Percentiles rank a stretch among this genome's conserved stretches.
phyloP scores from a whole-genome alignment of 1,139 yeast species.

The Hemisphaericaspora xylofermentans region DNA sequence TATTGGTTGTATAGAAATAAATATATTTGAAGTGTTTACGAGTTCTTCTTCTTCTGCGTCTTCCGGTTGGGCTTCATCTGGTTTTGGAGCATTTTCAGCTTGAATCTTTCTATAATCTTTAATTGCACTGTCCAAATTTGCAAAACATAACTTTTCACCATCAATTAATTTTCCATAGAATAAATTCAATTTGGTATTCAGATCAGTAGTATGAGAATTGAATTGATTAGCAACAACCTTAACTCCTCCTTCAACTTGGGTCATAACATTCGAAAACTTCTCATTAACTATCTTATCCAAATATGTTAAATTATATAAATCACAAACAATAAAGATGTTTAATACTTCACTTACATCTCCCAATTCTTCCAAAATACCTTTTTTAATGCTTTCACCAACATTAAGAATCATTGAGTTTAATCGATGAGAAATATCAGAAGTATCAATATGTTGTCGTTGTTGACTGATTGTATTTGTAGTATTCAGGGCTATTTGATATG shows the following conservation, averaged over 20 bases:
- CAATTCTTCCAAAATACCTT: constrained; percentile 58
- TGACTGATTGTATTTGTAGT: constrained; percentile 46
- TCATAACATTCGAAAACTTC: constrained; percentile 80
- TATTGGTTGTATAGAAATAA: constrained; percentile 75
- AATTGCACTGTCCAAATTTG: constrained; percentile 76
- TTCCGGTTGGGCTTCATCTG: constrained; percentile 20
- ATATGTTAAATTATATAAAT: constrained; percentile 67
- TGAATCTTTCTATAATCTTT: constrained; percentile 35
- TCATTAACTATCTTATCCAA: constrained; percentile 63
- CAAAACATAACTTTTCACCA: constrained; percentile 87
- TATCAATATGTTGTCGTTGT: constrained; percentile 36
- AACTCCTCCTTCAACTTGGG: constrained; percentile 90
- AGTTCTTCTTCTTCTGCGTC: constrained; percentile 22
- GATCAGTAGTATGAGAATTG: constrained; percentile 37
- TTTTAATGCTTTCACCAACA: constrained; percentile 43
- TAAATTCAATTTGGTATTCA: constrained; percentile 53
- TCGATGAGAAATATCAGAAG: constrained; percentile 30
- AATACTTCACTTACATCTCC: constrained; percentile 55
- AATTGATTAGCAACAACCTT: constrained; percentile 55
- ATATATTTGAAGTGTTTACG: constrained; percentile 61
- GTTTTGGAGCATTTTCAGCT: constrained; percentile 18
- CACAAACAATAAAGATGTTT: constrained; percentile 64
- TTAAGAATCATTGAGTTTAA: constrained; percentile 38
- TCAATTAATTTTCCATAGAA: constrained; percentile 77
- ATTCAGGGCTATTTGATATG: constrained; percentile 43